These are phyloP conservation scores for Aphanomyces euteiches DNA, from an alignment of 352 stramenopile species.

Conservation along the genomic window DNA sequence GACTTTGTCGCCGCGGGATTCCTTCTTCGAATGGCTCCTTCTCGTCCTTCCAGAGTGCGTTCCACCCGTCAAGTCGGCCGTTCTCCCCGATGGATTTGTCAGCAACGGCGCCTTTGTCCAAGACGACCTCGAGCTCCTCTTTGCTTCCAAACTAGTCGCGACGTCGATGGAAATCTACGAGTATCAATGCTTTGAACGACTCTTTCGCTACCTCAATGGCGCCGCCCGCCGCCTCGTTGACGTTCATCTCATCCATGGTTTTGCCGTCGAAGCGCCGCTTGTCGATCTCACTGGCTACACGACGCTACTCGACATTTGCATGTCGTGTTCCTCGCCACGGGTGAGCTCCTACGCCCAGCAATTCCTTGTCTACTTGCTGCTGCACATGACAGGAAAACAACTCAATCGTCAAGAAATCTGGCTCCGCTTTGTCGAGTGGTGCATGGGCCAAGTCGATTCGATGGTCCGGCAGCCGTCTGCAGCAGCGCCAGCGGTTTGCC, in stretches of 20 bases:
- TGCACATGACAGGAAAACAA: conserved; percentile 59
- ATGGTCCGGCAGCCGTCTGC: conserved; percentile 15
- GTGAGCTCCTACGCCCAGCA: conserved; percentile 53
- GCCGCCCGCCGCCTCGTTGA: conserved; percentile 32
- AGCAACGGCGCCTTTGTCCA: conserved; percentile 34
- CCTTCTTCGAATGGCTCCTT: conserved; percentile 77
- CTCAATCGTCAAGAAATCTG: conserved; percentile 66
- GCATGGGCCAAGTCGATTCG: conserved; percentile 37
- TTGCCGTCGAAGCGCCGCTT: conserved; percentile 27
- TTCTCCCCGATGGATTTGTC: conserved; percentile 8
- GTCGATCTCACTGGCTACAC: conserved; percentile 43
- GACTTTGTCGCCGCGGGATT: conserved; percentile 41
- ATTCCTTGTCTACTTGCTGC: conserved; percentile 67
- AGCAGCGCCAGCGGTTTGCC: conserved; percentile 4
- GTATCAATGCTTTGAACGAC: conserved; percentile 36
- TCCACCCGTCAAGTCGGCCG: neutral
- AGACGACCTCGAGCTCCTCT: conserved; percentile 67
- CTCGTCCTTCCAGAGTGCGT: conserved; percentile 44
- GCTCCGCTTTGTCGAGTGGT: conserved; percentile 50
- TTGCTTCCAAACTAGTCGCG: conserved; percentile 40
- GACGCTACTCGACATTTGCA: conserved; percentile 52
- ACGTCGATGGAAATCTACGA: conserved; percentile 44
- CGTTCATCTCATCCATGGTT: conserved; percentile 34
- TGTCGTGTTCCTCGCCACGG: conserved; percentile 37
- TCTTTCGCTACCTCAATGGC: conserved; percentile 41